Percentiles rank a stretch among this genome's conserved stretches.
phyloP scores from a whole-genome alignment of 2,329 filamentous ascomycete species.

The Cladosporium sp. region DNA sequence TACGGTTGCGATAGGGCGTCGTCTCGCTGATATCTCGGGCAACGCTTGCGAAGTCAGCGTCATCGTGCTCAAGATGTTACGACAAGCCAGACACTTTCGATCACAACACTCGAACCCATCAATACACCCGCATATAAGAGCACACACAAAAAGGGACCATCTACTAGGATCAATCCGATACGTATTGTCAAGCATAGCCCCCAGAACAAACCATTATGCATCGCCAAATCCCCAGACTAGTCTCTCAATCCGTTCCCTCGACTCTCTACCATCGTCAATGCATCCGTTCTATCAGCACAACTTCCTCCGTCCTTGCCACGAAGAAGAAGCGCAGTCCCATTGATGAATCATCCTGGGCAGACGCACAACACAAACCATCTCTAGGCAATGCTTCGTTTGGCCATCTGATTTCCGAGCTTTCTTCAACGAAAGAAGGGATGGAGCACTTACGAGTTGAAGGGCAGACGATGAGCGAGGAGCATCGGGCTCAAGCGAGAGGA shows the following conservation, averaged over 20 bases:
- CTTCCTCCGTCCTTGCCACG: neutral
- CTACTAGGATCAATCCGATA: too few species aligned
- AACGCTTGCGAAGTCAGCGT: neutral
- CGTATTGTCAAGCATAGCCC: too few species aligned
- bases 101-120: too few species aligned
- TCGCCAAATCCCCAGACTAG: neutral
- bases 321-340: slow-evolving; percentile 3
- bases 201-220: neutral
- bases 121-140: too few species aligned
- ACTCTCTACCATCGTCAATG: neutral
- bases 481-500: slow-evolving; percentile 20
- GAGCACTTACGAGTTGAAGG: slow-evolving; percentile 22
- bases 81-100: too few species aligned
- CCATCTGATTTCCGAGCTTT: slow-evolving; percentile 27
- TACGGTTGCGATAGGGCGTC: neutral
- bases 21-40: neutral
- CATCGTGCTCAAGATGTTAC: neutral
- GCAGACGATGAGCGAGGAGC: slow-evolving; percentile 25
- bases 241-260: too few species aligned
- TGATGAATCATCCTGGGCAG: slow-evolving; percentile 18
- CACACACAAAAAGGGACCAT: too few species aligned
- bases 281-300: neutral
- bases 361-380: slow-evolving; percentile 26
- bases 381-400: slow-evolving; percentile 26
- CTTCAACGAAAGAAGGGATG: slow-evolving; percentile 27